A percentile compares a stretch with the other conserved stretches of the same genome.
Evolutionary conservation across 1,284 basidiomycete species (phyloP).

Genomic region (Albatrellus sp.): DNA sequence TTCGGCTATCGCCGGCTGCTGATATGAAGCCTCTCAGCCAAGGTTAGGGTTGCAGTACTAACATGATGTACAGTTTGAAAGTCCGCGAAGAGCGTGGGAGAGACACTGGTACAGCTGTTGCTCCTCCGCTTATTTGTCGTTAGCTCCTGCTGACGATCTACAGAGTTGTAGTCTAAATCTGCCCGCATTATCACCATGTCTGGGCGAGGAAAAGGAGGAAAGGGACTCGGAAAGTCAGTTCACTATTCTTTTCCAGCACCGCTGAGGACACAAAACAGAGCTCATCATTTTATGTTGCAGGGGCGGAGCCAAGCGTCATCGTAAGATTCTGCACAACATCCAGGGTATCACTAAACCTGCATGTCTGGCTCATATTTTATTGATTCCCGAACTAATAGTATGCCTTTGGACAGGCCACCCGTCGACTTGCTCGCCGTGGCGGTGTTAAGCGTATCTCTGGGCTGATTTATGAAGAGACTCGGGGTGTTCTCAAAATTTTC

Average conservation of each 20-base stretch:
- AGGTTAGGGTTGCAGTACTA: no score
- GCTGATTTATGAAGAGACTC: conserved; percentile 73
- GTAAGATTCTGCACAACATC: conserved; percentile 65
- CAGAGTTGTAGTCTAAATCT: no score
- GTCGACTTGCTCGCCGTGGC: conserved; percentile 75
- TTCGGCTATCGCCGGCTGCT: no score
- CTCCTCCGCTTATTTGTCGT: no score
- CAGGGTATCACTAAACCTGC: conserved; percentile 47
- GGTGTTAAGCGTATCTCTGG: conserved; percentile 78
- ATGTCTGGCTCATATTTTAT: conserved; percentile 10
- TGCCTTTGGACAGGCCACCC: conserved; percentile 44
- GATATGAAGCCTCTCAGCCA: no score
- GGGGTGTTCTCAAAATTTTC: conserved; percentile 78
- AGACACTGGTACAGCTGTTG: no score
- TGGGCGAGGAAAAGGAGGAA: background rate
- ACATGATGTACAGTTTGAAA: no score
- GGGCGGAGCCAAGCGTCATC: conserved; percentile 63
- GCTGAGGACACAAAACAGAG: no score
- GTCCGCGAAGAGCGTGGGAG: no score
- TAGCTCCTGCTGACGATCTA: no score
- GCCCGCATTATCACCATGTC: background rate
- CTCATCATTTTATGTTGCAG: conserved; percentile 21
- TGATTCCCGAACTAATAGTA: conserved; percentile 21
- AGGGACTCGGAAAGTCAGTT: no score
- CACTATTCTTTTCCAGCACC: no score